Percentiles rank a stretch among this genome's conserved stretches.
phyloP scores from a whole-genome alignment of 805 yeast genomes.

The Starmerella cellae region DNA sequence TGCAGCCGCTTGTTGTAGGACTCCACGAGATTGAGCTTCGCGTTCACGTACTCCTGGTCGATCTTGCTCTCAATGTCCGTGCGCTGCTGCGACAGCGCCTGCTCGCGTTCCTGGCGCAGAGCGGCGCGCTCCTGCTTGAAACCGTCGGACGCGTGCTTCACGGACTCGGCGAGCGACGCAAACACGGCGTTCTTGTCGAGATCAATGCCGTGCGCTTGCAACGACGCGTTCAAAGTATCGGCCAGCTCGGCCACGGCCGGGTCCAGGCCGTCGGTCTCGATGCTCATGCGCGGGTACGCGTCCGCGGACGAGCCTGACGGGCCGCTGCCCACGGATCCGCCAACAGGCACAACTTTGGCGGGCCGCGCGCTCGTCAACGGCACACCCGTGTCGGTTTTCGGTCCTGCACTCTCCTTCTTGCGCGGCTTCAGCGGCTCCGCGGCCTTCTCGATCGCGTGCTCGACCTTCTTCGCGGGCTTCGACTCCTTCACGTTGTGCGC shows the following conservation, averaged over 20 bases:
- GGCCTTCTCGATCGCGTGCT: background rate
- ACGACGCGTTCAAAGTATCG: conserved; percentile 17
- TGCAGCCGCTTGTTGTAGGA: conserved; percentile 47
- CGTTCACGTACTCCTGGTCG: conserved; percentile 24
- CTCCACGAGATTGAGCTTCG: conserved; percentile 45
- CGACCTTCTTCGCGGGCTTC: background rate
- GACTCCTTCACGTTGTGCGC: background rate
- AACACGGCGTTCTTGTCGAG: conserved; percentile 8
- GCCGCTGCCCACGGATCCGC: background rate
- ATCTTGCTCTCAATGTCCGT: conserved; percentile 11
- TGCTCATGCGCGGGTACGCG: background rate
- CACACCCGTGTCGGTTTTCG: background rate
- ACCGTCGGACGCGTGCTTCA: conserved; percentile 11
- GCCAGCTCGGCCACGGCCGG: conserved; percentile 20
- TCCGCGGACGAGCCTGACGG: conserved; percentile 2
- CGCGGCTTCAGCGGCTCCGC: background rate
- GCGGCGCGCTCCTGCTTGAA: conserved; percentile 11
- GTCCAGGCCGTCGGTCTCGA: conserved; percentile 16
- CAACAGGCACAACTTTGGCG: background rate
- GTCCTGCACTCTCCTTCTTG: background rate
- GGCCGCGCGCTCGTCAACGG: background rate
- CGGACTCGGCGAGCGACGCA: conserved; percentile 10
- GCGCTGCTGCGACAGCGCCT: conserved; percentile 1
- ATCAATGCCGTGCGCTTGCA: conserved; percentile 18
- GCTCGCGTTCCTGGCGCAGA: conserved; percentile 5